Base-by-base conservation (phyloP, 1,284 basidiomycete genomes). In the Ceratobasidium sp. region DNA sequence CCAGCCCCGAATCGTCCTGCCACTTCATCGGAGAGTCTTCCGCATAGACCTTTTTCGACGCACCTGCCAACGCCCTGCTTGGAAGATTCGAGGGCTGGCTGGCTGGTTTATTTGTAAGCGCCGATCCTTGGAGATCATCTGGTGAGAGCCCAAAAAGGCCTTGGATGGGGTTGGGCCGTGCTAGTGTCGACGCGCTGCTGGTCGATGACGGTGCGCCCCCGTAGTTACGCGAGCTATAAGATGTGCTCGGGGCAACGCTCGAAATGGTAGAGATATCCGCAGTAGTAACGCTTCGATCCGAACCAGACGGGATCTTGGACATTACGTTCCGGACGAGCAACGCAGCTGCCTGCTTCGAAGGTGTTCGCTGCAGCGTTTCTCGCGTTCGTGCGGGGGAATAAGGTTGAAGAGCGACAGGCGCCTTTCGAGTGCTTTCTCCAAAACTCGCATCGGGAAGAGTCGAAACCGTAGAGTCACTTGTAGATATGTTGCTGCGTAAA, bases 21-120 rank as follows among this genome's bases (percentile, higher is more conserved):
- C 67, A 71, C 18, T 71, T 71, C 35, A 71, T 35, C n/a, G 67
- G 67, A 18, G 67, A 71, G 13, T 71, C 67, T n/a, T 71, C 67
- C 32, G 46, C 67, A 59, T 71, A 61, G 47, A 55, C 41, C 23
- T 59, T 54, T 28, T 44, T 70, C 5, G 67, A 59, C 1, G 67
- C 43, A 1, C 67, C 67, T 7, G 55, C 30, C 23, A 49, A n/a
- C 55, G 13, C 47, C 14, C 54, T 21, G 41, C 30, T 58, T 9
- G 9, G 54, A 23, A 28, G 38, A 46, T 50, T 21, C 4, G 66
- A 43, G n/a, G 23, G 52, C 16, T 58, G 55, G 35, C 35, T 38
- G 28, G 58, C 26, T 44, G 58, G 58, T 44, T 67, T 49, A 38
- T 14, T 58, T 13, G 66, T 18, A 46, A 69, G 66, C 14, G 38